Base-by-base conservation (phyloP, 345 rosid species). In the Rhizophora mangle region DNA sequence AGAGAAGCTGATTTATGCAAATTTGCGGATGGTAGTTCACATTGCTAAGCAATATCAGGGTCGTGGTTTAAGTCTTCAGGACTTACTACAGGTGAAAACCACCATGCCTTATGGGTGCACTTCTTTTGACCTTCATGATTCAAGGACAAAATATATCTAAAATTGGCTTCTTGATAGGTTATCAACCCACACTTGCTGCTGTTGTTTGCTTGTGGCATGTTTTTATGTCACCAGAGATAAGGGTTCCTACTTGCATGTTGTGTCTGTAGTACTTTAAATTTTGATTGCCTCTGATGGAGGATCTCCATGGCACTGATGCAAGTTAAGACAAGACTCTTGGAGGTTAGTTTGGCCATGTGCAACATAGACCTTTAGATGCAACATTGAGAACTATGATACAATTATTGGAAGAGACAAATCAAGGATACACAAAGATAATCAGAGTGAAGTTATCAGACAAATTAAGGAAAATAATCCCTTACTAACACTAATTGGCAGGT, bases 21-120 rank as follows among this genome's bases (percentile, higher is more conserved):
- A 94, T 76, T 69, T 91, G 60, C 89, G 97, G 57, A 70, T 91
- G 80, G 98, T 91, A 26, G 96, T 91, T 80, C 90, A 91, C 74
- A 75, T 94, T 3, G 97, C 97, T 62, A 91, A 91, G 79, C 89
- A 78, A 37, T 89, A 86, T 81, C 91, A 80, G 77, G 85, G 88
- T 39, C 91, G 91, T 55, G 96, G 98, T 78, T 82, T 94, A 73
- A 74, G 84, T 76, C 88, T 94, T 74, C 89, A 81, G 68, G 98
- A 94, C 80, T 74, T 94, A 59, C 72, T 91, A 72, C 98, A 89
- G 96, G 97, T 92, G 67, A 67, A 74, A 53, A 13, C 22, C 63
- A 51, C 60, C 57, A 59, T 18, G 20, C 15, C 49, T 51, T 55
- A n/a, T 16, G 24, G 54, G 13, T 56, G 26, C 68, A 32, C 20